phyloP scores from a whole-genome alignment of 768 basidiomycete species.

The Boletus vinaceobasis region DNA sequence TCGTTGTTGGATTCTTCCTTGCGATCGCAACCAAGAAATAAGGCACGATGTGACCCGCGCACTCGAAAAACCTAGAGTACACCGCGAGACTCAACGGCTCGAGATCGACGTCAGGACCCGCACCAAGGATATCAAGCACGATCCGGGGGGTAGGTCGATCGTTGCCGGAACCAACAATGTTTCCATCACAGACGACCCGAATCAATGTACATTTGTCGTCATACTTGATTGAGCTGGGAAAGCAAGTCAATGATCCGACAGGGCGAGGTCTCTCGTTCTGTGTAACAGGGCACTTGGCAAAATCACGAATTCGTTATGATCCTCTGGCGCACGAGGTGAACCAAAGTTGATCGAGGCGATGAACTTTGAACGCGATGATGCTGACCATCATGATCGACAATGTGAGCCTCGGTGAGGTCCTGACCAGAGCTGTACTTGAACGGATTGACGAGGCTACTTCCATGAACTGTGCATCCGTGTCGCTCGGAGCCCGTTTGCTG shows the following conservation, averaged over 20 bases:
- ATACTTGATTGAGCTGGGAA: constrained; percentile 78
- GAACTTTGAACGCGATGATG: constrained; percentile 94
- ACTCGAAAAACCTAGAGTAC: constrained; percentile 94
- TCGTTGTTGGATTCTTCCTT: too few species aligned
- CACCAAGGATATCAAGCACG: constrained; percentile 93
- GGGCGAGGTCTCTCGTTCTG: constrained; percentile 87
- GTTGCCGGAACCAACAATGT: constrained; percentile 96
- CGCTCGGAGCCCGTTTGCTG: constrained; percentile 42
- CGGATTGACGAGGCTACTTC: constrained; percentile 61
- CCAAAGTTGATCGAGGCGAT: constrained; percentile 86
- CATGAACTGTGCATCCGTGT: constrained; percentile 65
- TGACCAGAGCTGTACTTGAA: constrained; percentile 72
- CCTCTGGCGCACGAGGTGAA: constrained; percentile 77
- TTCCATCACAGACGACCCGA: constrained; percentile 93
- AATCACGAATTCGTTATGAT: constrained; percentile 95
- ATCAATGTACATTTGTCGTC: constrained; percentile 97
- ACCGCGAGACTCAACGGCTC: constrained; percentile 94
- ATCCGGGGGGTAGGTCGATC: constrained; percentile 95
- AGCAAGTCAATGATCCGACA: constrained; percentile 90
- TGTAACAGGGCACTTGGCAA: constrained; percentile 99
- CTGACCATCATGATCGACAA: constrained; percentile 90
- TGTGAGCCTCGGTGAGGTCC: constrained; percentile 83
- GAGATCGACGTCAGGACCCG: constrained; percentile 87
- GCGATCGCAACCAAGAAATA: constrained; percentile 68
- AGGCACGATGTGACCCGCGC: constrained; percentile 91